Evolutionary conservation across 495 filamentous ascomycete genomes (phyloP), one percentile per base, ranked within the genome.

Genomic region (Penicillium taxi): DNA sequence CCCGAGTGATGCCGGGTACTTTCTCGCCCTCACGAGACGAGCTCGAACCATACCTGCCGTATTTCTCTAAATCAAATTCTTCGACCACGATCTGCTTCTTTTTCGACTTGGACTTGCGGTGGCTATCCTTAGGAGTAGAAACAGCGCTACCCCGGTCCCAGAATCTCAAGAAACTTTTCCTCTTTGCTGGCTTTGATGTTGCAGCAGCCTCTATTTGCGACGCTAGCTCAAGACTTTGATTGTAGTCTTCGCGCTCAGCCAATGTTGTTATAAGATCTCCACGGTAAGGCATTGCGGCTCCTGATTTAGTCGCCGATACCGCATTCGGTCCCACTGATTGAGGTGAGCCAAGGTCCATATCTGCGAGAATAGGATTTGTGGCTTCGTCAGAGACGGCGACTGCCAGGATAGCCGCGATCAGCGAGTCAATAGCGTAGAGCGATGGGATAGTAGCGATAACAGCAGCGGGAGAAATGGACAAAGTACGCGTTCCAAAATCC

Each of bases 341-440:
- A 0, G 47, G 47, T 5, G 53, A 45, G 8, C 53, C 58, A 18
- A 63, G 39, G 6, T 48, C 35, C 55, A 67, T 61, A 21, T 58
- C 58, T 2, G 53, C 55, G 1, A 70, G 40, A 6, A 65, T 48
- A 1, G 55, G 55, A 18, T 61, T 64, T 1, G 63, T 67, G 3
- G 55, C 35, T 28, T 75, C 71, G 44, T 85, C 80, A 0, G 73
- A 61, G 37, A 77, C 65, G 0, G 82, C 82, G 14, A 90, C 81
- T 9, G 84, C 66, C 21, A 87, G 52, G 9, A 87, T 63, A 0
- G 83, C 81, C 2, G 77, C 72, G 6, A 84, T 69, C 2, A 75
- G 69, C 0, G 85, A 82, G 53, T 90, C 84, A n/a, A 88, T 72
- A 3, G 84, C 66, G 48, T 86, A 87, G 25, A 84, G 69, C 25